These are phyloP conservation scores for Aureobasidium zeae DNA, from an alignment of 2,329 filamentous ascomycete genomes.

Conservation along the genomic window DNA sequence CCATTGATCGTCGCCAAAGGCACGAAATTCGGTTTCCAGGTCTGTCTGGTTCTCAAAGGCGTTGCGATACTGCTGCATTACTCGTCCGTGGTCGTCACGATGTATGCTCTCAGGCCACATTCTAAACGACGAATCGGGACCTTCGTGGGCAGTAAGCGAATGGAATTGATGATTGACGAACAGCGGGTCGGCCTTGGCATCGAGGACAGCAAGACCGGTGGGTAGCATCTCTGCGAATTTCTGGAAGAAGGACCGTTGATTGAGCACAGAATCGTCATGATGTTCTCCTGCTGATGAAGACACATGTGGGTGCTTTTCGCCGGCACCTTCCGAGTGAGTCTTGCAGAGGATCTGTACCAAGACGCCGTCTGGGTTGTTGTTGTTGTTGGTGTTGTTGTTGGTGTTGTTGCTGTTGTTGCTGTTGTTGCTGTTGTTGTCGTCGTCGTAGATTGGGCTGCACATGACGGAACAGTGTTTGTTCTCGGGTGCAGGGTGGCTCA, in stretches of 20 bases:
- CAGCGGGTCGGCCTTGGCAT: slow-evolving; percentile 36
- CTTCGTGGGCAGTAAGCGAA: slow-evolving; percentile 36
- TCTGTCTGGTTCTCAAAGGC: slow-evolving; percentile 33
- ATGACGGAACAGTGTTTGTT: slow-evolving; percentile 19
- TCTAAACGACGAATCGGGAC: slow-evolving; percentile 33
- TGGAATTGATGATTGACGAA: slow-evolving; percentile 41
- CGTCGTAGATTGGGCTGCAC: slow-evolving; percentile 20
- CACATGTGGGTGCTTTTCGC: neutral
- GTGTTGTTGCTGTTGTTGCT: too few species aligned
- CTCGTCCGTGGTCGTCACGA: slow-evolving; percentile 35
- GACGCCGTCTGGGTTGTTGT: slow-evolving; percentile 17
- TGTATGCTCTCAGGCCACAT: slow-evolving; percentile 40
- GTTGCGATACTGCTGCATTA: slow-evolving; percentile 36
- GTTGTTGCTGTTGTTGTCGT: too few species aligned
- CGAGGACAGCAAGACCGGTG: slow-evolving; percentile 38
- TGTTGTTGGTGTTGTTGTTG: too few species aligned
- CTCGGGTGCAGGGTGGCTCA: slow-evolving; percentile 8
- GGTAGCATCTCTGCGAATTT: slow-evolving; percentile 39
- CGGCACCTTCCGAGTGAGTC: neutral
- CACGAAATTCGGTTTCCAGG: slow-evolving; percentile 36
- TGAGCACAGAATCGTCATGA: slow-evolving; percentile 17
- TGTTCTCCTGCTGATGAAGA: too few species aligned
- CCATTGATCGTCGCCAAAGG: slow-evolving; percentile 30
- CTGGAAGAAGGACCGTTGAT: slow-evolving; percentile 36
- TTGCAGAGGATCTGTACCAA: slow-evolving; percentile 21